A percentile compares a stretch with the other conserved stretches of the same genome.
These are phyloP conservation scores for Betula pendula DNA, from an alignment of 306 rosid genomes.

Conservation along the genomic window DNA sequence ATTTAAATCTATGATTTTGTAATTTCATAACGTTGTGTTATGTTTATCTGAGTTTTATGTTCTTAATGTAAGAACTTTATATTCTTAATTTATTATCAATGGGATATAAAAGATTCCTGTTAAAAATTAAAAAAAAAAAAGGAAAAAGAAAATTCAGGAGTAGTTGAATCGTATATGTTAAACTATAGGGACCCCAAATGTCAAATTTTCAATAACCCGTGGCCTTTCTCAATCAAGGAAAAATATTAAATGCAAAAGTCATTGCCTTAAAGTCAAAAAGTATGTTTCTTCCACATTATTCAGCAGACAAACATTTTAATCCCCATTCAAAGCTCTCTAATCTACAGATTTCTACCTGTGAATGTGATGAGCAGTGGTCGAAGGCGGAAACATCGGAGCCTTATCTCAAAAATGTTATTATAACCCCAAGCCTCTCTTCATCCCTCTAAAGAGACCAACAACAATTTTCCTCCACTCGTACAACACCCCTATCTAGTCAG, in stretches of 20 bases:
- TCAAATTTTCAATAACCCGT: conserved; percentile 6
- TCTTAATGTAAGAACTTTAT: no score
- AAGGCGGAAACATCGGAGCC: conserved; percentile 13
- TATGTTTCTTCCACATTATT: neutral
- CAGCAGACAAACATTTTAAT: neutral
- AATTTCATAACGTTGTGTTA: no score
- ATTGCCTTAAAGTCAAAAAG: neutral
- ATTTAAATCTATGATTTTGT: no score
- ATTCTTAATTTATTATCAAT: no score
- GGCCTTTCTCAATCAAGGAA: neutral
- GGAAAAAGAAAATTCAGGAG: neutral
- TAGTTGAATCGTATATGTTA: neutral
- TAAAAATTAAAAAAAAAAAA: no score
- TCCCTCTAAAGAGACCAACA: conserved; percentile 50
- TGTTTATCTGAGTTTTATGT: no score
- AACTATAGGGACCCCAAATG: neutral
- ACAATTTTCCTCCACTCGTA: conserved; percentile 69
- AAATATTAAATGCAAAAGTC: neutral
- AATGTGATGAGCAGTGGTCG: neutral
- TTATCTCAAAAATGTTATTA: conserved; percentile 32
- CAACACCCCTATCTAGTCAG: conserved; percentile 66
- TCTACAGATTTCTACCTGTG: no score
- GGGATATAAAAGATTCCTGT: no score
- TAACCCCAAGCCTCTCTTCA: conserved; percentile 49
- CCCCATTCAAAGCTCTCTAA: neutral